A percentile compares a stretch with the other conserved stretches of the same genome.
phyloP scores from a whole-genome alignment of 768 basidiomycete species.

The Collybia nuda region DNA sequence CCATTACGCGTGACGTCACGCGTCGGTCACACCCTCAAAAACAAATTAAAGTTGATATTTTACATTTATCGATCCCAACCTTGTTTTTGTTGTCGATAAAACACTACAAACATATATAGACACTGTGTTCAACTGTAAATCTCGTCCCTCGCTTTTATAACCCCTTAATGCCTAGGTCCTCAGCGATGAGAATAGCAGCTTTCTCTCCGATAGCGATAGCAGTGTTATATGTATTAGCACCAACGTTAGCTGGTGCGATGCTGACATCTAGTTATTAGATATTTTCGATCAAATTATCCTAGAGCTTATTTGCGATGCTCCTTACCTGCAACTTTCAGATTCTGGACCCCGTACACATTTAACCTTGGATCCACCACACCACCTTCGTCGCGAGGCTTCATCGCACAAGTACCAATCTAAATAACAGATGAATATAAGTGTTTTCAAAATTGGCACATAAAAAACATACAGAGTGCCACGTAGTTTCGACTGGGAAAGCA shows the following conservation, averaged over 20 bases:
- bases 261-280: constrained; percentile 28
- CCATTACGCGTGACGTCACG: constrained; percentile 18
- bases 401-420: constrained; percentile 65
- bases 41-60: not conserved
- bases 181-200: constrained; percentile 56
- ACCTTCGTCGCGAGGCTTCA: constrained; percentile 57
- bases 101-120: too few species aligned
- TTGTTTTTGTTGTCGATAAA: too few species aligned
- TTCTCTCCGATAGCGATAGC: constrained; percentile 58
- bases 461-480: constrained; percentile 44
- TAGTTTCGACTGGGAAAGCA: constrained; percentile 31
- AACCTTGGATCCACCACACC: constrained; percentile 65
- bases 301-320: not conserved
- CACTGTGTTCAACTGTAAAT: too few species aligned
- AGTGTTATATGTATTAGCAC: constrained; percentile 41
- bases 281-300: not conserved
- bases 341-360: constrained; percentile 59
- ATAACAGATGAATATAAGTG: not conserved
- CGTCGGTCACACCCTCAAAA: constrained; percentile 1
- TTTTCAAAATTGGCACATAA: not conserved
- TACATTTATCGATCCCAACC: too few species aligned
- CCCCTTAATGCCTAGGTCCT: constrained; percentile 40
- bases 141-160: not conserved
- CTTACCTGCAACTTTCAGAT: constrained; percentile 59
- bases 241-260: constrained; percentile 38